Evolutionary conservation across 805 yeast species (phyloP).

Genomic region (Wickerhamiella occidentalis): DNA sequence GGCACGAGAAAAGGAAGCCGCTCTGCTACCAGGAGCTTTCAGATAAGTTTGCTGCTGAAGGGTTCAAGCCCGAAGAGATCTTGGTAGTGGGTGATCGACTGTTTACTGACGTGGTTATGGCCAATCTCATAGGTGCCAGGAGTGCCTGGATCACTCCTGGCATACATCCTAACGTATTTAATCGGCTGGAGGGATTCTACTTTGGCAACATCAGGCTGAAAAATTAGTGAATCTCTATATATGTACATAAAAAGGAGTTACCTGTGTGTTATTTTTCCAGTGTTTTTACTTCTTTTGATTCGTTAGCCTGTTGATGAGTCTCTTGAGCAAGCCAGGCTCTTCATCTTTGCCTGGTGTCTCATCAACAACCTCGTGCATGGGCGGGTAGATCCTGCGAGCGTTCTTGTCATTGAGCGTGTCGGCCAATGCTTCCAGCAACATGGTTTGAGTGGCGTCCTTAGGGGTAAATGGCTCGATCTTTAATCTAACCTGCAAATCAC

Average conservation of each 20-base stretch:
- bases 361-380: conserved; percentile 21
- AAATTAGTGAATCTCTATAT: too few relatives aligned
- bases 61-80: conserved; percentile 46
- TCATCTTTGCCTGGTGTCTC: conserved; percentile 11
- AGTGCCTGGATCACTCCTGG: conserved; percentile 80
- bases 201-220: background rate
- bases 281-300: conserved; percentile 21
- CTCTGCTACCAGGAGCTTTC: conserved; percentile 46
- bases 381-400: conserved; percentile 54
- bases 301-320: conserved; percentile 26
- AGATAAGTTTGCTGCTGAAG: conserved; percentile 42
- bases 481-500: conserved; percentile 66
- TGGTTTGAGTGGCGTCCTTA: conserved; percentile 70
- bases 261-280: conserved; percentile 3
- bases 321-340: conserved; percentile 27
- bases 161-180: conserved; percentile 32
- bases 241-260: background rate
- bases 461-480: conserved; percentile 65
- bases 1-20: conserved; percentile 29
- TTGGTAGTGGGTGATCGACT: conserved; percentile 85
- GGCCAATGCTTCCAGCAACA: conserved; percentile 86
- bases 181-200: conserved; percentile 18
- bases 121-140: conserved; percentile 80
- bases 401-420: conserved; percentile 70
- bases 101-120: conserved; percentile 87